Evolutionary conservation across 1,284 basidiomycete genomes (phyloP).

Genomic region (Cutaneotrichosporon sp.): DNA sequence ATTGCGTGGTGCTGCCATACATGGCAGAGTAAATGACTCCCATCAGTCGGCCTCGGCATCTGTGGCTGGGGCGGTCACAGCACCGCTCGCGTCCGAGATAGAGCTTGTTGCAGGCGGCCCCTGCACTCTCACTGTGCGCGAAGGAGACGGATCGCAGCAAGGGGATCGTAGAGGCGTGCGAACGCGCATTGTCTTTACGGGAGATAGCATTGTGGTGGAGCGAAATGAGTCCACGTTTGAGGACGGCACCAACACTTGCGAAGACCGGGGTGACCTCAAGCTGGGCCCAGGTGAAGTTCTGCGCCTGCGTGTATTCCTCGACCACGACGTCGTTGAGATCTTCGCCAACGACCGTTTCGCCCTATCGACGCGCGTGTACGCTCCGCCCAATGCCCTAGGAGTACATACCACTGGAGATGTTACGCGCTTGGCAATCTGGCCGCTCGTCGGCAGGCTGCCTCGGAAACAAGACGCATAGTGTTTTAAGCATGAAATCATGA

Average conservation of each 20-base stretch:
- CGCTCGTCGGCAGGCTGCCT: too few relatives aligned
- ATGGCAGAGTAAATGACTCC: not conserved
- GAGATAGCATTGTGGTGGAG: too few relatives aligned
- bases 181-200: too few relatives aligned
- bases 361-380: slow-evolving; percentile 37
- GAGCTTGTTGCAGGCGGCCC: not conserved
- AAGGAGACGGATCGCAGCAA: too few relatives aligned
- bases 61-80: not conserved
- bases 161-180: too few relatives aligned
- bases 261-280: not conserved
- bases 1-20: not conserved
- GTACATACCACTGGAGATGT: not conserved
- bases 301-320: slow-evolving; percentile 30
- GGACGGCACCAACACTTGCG: too few relatives aligned
- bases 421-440: too few relatives aligned
- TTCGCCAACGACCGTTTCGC: slow-evolving; percentile 37
- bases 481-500: too few relatives aligned
- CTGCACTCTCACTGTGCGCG: too few relatives aligned
- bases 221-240: too few relatives aligned
- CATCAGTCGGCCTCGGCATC: too few relatives aligned
- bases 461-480: too few relatives aligned
- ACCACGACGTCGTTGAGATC: slow-evolving; percentile 38
- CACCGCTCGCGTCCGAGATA: slow-evolving; percentile 6
- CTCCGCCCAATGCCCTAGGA: not conserved
- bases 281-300: slow-evolving; percentile 4